Conservation (phyloP, 75 land plant genomes). For the Pinus albicaulis region DNA sequence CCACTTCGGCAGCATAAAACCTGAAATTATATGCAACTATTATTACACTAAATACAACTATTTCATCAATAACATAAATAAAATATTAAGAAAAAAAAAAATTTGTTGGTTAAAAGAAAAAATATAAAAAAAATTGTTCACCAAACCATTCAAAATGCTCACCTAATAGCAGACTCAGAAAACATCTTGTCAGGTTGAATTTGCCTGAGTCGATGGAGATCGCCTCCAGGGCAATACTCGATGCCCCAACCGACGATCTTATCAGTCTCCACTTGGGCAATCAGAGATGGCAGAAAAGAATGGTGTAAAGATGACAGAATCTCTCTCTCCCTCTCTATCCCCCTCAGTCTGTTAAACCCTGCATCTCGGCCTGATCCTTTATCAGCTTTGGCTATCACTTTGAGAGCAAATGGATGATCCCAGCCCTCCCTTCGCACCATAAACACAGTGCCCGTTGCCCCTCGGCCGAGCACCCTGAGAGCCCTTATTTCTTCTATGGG, state of each 20-base stretch:
- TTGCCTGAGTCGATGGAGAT: constrained; percentile 75
- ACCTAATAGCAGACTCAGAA: constrained; percentile 55
- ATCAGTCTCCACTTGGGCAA: constrained; percentile 43
- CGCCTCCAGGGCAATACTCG: constrained; percentile 81
- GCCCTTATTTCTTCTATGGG: background rate
- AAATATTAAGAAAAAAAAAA: too few relatives aligned
- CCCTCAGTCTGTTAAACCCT: background rate
- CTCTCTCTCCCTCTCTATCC: constrained; percentile 5
- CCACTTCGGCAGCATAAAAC: constrained; percentile 72
- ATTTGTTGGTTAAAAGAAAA: too few relatives aligned
- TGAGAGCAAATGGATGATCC: constrained; percentile 4
- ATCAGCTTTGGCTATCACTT: background rate
- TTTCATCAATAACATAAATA: background rate
- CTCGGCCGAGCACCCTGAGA: constrained; percentile 1
- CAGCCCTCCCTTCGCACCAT: background rate
- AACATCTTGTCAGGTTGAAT: constrained; percentile 60
- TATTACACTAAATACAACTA: background rate
- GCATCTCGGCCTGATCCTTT: background rate
- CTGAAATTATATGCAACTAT: background rate
- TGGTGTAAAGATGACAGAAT: constrained; percentile 19
- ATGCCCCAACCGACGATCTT: constrained; percentile 55
- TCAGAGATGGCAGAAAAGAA: constrained; percentile 69
- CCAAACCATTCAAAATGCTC: background rate
- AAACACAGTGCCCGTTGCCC: constrained; percentile 3
- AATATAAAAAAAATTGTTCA: too few relatives aligned